These are phyloP conservation scores for Hypoxylon sp. DNA, from an alignment of 2,329 filamentous ascomycete species.

Conservation along the genomic window DNA sequence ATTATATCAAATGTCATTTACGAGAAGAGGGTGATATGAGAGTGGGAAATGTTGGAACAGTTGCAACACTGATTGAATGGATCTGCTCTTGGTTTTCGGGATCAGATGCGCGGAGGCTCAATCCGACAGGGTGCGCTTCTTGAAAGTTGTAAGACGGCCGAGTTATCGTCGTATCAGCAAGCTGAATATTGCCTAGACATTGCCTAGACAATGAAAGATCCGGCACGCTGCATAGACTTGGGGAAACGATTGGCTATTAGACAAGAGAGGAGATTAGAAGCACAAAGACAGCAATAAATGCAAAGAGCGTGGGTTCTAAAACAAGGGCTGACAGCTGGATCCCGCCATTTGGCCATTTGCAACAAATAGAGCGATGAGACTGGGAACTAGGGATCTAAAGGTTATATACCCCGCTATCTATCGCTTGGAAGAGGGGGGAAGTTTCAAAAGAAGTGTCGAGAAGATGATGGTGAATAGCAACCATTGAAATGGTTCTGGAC, in stretches of 20 bases:
- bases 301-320: conserved; percentile 30
- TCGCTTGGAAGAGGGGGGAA: neutral
- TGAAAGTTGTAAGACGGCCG: conserved; percentile 33
- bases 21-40: conserved; percentile 15
- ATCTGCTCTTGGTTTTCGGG: conserved; percentile 27
- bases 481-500: conserved; percentile 25
- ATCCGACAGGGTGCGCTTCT: conserved; percentile 15
- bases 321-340: conserved; percentile 41
- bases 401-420: conserved; percentile 8
- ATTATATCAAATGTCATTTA: conserved; percentile 27
- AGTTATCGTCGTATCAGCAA: conserved; percentile 38
- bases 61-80: conserved; percentile 3
- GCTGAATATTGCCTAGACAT: conserved; percentile 30
- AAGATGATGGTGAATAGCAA: neutral
- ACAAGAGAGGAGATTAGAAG: conserved; percentile 23
- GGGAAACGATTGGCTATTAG: conserved; percentile 30
- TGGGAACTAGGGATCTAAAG: conserved; percentile 19
- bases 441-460: conserved; percentile 14
- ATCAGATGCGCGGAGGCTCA: conserved; percentile 8
- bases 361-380: conserved; percentile 38
- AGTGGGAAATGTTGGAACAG: conserved; percentile 15
- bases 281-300: conserved; percentile 30
- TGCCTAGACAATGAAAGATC: conserved; percentile 36
- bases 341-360: conserved; percentile 36
- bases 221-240: conserved; percentile 41